These are phyloP conservation scores for Kurtzmaniella natalensis DNA, from an alignment of 1,139 yeast species.

Conservation along the genomic window DNA sequence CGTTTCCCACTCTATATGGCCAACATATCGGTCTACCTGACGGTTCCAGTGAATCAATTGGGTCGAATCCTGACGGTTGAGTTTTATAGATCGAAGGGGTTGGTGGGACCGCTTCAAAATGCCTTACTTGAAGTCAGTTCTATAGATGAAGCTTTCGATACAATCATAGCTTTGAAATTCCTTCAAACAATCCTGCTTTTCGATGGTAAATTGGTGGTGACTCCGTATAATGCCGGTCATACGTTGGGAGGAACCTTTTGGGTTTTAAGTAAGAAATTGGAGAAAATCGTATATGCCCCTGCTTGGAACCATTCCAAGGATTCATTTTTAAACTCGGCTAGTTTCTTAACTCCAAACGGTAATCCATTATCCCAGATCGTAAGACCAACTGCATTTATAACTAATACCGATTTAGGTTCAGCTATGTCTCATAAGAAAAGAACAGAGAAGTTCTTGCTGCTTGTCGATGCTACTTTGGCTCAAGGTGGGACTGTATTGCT, in stretches of 20 bases:
- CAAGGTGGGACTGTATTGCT: conserved; percentile 71
- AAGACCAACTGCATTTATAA: conserved; percentile 82
- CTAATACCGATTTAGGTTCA: conserved; percentile 71
- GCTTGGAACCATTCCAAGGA: conserved; percentile 96
- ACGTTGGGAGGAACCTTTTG: conserved; percentile 90
- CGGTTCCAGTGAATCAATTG: conserved; percentile 81
- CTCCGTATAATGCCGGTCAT: conserved; percentile 92
- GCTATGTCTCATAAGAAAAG: conserved; percentile 61
- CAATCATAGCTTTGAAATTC: conserved; percentile 64
- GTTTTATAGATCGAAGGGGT: conserved; percentile 64
- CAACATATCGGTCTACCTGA: conserved; percentile 74
- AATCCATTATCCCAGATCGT: conserved; percentile 59
- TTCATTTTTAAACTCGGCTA: conserved; percentile 78
- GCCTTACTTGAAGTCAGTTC: conserved; percentile 67
- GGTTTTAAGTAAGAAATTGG: conserved; percentile 71
- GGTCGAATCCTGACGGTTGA: conserved; percentile 87
- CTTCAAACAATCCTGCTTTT: conserved; percentile 68
- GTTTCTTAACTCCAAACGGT: conserved; percentile 48
- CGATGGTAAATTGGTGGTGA: conserved; percentile 58
- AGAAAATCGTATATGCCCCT: conserved; percentile 81
- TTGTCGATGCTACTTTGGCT: conserved; percentile 64
- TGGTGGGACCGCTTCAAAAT: conserved; percentile 67
- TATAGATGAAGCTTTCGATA: conserved; percentile 76
- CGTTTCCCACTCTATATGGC: conserved; percentile 58
- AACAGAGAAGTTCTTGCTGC: conserved; percentile 57